Evolutionary conservation across 768 basidiomycete genomes (phyloP).

Genomic region (Porphyrellus cyaneotinctus): DNA sequence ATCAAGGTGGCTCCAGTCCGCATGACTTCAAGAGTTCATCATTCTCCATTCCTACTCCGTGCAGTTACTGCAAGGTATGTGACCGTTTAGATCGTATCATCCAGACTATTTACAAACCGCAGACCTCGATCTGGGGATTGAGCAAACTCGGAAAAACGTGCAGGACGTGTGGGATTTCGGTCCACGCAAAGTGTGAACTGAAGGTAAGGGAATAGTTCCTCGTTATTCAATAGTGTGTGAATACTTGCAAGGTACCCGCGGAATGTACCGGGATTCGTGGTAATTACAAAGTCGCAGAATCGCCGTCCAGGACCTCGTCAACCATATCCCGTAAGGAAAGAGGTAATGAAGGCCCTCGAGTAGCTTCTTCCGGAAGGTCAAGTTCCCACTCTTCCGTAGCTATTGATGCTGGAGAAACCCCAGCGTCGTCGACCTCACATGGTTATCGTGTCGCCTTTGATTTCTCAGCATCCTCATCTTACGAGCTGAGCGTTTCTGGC

Average conservation of each 20-base stretch:
- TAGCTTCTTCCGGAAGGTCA: constrained; percentile 4
- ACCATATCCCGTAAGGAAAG: constrained; percentile 32
- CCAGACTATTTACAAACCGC: constrained; percentile 4
- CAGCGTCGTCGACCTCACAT: constrained; percentile 54
- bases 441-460: constrained; percentile 63
- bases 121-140: constrained; percentile 86
- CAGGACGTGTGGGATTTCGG: constrained; percentile 69
- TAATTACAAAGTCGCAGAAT: constrained; percentile 22
- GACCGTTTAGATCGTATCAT: neutral
- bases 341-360: constrained; percentile 16
- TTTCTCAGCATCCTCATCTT: constrained; percentile 70
- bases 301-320: constrained; percentile 31
- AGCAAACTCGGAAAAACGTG: constrained; percentile 87
- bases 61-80: constrained; percentile 75
- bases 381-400: constrained; percentile 5
- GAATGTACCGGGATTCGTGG: constrained; percentile 47
- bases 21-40: constrained; percentile 83
- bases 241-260: constrained; percentile 57
- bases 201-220: constrained; percentile 47
- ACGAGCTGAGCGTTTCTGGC: constrained; percentile 71
- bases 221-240: constrained; percentile 8
- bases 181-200: constrained; percentile 82
- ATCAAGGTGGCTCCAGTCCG: constrained; percentile 65
- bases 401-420: constrained; percentile 21
- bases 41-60: constrained; percentile 81